Conservation (phyloP, 495 filamentous ascomycete genomes). For the Staphylotrichum tortipilum region DNA sequence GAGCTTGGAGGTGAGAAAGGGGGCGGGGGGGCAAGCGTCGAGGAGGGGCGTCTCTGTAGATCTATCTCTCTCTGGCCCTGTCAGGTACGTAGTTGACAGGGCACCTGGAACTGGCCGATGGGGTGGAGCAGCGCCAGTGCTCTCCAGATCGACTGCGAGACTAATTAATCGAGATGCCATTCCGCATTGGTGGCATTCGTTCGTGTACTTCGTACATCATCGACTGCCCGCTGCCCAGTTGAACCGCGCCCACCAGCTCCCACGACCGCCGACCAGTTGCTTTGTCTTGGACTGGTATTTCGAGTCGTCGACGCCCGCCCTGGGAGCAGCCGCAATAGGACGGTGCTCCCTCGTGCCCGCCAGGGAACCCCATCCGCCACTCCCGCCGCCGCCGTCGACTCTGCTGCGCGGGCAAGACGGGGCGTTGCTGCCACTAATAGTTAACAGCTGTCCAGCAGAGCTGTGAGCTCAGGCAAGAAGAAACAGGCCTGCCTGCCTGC, state of each 20-base stretch:
- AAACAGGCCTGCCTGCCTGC: no score
- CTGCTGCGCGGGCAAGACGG: constrained; percentile 6
- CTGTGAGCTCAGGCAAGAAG: no score
- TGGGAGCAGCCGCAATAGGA: no score
- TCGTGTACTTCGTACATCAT: constrained; percentile 18
- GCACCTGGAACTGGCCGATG: no score
- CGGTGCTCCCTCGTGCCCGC: no score
- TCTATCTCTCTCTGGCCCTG: no score
- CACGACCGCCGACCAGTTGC: constrained; percentile 9
- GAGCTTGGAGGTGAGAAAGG: no score
- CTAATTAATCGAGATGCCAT: constrained; percentile 17
- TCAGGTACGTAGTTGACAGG: constrained; percentile 26
- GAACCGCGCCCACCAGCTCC: constrained; percentile 5
- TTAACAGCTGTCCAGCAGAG: no score
- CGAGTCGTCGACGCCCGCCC: no score
- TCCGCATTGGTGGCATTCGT: constrained; percentile 19
- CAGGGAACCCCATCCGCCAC: constrained; percentile 1
- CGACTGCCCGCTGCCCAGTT: neutral
- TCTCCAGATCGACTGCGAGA: constrained; percentile 14
- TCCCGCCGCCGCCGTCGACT: no score
- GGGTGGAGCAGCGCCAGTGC: constrained; percentile 18
- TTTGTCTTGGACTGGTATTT: constrained; percentile 12
- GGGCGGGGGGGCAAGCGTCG: no score
- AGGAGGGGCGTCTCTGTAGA: constrained; percentile 9
- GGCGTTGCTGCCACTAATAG: neutral